Base-by-base conservation (phyloP, 345 rosid species). In the Excoecaria agallocha region DNA sequence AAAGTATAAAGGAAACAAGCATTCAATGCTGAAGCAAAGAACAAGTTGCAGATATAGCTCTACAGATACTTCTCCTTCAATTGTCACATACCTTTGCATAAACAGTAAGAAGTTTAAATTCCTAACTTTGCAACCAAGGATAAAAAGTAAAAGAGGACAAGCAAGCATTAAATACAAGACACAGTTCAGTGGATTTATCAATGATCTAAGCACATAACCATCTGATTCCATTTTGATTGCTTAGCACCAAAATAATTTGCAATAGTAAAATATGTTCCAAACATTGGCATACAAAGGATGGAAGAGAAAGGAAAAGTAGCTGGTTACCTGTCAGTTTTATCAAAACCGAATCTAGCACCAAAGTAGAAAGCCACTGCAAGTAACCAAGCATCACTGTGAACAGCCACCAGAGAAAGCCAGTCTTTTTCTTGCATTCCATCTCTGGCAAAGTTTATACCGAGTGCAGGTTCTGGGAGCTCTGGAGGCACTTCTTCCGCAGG, bases 341-440 rank as follows among this genome's bases (percentile, higher is more conserved):
- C 81, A 56, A 78, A 78, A 35, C 81, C 77, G 74, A 78, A 78
- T 73, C 81, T 68, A 45, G 81, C 74, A n/a, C 81, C 81, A 54
- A 78, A 78, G 49, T 78, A 78, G 71, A 78, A 78, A 22, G 81
- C 70, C 39, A 78, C 77, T 11, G 77, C 35, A 63, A 78, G 81
- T 65, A 78, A 62, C 81, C 81, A 78, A n/a, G 78, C 77, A 69
- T 78, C 81, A 63, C 81, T 78, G 48, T 78, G 81, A 51, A 78
- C 81, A 59, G 81, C 77, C 61, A 78, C 81, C 10, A 78, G 68
- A 61, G 74, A 69, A 16, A 78, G 70, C 81, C 81, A 78, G 59
- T 78, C 81, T 62, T 74, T 78, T 59, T 78, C 81, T 74, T 78
- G 81, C 81, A 78, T 78, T 30, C 81, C 81, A 46, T 78, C 81